A percentile compares a stretch with the other conserved stretches of the same genome.
Evolutionary conservation across 176 grass and related monocot species (phyloP).

Genomic region (Metroxylon sagu): DNA sequence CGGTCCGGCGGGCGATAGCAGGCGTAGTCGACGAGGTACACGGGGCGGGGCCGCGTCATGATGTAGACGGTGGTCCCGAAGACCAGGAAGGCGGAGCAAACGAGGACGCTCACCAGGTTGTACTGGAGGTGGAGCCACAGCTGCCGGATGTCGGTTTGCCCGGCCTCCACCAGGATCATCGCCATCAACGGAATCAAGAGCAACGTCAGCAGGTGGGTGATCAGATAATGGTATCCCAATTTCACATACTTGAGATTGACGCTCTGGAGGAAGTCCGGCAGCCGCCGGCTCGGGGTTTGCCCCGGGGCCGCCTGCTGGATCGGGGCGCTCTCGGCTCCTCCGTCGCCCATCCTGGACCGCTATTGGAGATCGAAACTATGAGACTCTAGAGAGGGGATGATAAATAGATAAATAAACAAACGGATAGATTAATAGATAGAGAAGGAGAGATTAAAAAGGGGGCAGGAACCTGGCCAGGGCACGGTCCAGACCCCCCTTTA

Average conservation of each 20-base stretch:
- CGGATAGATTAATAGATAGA: too few relatives aligned
- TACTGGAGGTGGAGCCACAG: slow-evolving; percentile 26
- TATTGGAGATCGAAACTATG: too few relatives aligned
- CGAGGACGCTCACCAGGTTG: slow-evolving; percentile 25
- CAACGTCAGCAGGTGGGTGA: slow-evolving; percentile 28
- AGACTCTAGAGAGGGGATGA: too few relatives aligned
- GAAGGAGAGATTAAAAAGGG: too few relatives aligned
- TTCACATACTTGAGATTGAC: slow-evolving; percentile 47
- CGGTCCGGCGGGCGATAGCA: slow-evolving; percentile 19
- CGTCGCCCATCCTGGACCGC: too few relatives aligned
- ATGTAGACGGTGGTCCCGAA: slow-evolving; percentile 15
- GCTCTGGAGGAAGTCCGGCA: slow-evolving; percentile 33
- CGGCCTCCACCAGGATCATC: slow-evolving; percentile 26
- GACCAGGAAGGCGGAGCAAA: slow-evolving; percentile 14
- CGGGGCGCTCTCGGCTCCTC: too few relatives aligned
- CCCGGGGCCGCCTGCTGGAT: too few relatives aligned
- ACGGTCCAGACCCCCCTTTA: too few relatives aligned
- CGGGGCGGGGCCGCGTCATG: slow-evolving; percentile 15
- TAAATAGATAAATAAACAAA: too few relatives aligned
- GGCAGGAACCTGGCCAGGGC: too few relatives aligned
- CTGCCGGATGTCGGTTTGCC: slow-evolving; percentile 11
- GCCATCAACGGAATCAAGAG: slow-evolving; percentile 24
- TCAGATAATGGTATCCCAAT: slow-evolving; percentile 37
- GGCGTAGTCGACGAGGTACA: slow-evolving; percentile 44
- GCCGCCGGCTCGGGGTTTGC: background rate